These are phyloP conservation scores for Cymbopogon citratus DNA, from an alignment of 176 grass and related monocot genomes.

Conservation along the genomic window DNA sequence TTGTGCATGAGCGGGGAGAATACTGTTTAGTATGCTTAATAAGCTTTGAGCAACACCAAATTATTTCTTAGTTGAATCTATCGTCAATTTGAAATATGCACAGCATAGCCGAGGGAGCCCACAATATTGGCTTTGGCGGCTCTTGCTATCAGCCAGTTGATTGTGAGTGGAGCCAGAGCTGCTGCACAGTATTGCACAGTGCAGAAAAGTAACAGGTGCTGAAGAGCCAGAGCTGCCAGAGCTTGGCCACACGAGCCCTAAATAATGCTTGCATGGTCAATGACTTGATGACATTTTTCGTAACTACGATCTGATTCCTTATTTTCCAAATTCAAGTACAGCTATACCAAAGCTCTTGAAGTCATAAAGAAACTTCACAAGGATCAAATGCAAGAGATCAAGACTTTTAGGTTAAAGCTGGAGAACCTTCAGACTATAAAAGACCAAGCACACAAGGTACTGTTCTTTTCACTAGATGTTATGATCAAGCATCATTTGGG, in stretches of 20 bases:
- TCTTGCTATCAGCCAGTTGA: neutral
- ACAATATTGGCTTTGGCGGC: neutral
- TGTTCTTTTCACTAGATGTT: slow-evolving; percentile 7
- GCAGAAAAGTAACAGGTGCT: neutral
- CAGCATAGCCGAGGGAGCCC: neutral
- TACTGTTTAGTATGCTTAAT: slow-evolving; percentile 11
- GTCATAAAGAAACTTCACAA: slow-evolving; percentile 99
- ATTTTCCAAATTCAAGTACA: slow-evolving; percentile 37
- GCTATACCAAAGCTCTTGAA: slow-evolving; percentile 97
- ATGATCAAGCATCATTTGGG: neutral
- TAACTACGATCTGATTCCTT: slow-evolving; percentile 9
- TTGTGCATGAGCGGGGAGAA: neutral
- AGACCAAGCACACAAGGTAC: slow-evolving; percentile 88
- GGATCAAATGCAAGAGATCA: slow-evolving; percentile 93
- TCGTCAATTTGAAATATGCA: neutral
- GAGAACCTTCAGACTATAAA: slow-evolving; percentile 95
- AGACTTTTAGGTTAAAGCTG: slow-evolving; percentile 71
- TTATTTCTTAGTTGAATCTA: slow-evolving; percentile 16
- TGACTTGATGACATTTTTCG: neutral
- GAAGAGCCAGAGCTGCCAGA: neutral
- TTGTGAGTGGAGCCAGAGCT: neutral
- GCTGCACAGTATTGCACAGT: neutral
- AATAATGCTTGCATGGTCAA: slow-evolving; percentile 1
- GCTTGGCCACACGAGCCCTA: neutral
- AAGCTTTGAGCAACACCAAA: neutral